Evolutionary conservation across 1,139 yeast genomes (phyloP), one percentile per base, ranked within the genome.

Genomic region (Saccharomycopsis crataegensis): DNA sequence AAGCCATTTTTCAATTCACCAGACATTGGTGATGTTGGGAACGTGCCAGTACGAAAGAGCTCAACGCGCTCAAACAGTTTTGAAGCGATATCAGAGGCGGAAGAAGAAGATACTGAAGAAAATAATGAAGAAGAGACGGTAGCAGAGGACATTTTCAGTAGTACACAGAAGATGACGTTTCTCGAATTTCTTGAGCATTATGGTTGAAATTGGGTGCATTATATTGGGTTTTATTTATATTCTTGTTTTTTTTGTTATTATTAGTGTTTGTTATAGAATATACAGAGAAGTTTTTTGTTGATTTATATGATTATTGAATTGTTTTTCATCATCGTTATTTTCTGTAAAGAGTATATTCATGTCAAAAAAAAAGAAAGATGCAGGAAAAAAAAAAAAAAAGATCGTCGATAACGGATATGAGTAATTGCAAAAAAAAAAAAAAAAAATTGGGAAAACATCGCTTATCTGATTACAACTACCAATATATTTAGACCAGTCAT

Each of bases 41-140:
- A 17, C 9, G 28, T 11, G 14, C n/a, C n/a, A 5, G n/a, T 14
- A 31, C n/a, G 47, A 12, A 44, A 12, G 16, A 22, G 17, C 11
- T 11, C 37, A 6, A 9, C 6, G 5, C 12, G 16, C 33, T 4
- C 33, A 9, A 44, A 33, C 12, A 40, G 50, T 37, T 48, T 48
- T 40, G 46, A 40, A 11, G 47, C 47, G 9, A 48, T 48, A 6
- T 36, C 44, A 14, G 50, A 48, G 32, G 44, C 11, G 6, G 50
- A 48, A 9, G 50, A 48, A 48, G 50, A 48, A 22, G 50, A 48
- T 22, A 22, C 28, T 22, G 28, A 22, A 22, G 28, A 22, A 3
- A 4, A 22, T 22, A 22, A 3, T 22, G n/a, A n/a, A n/a, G n/a
- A n/a, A n/a, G n/a, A 17, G 50, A 47, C 22, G 46, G 49, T 16